Percentiles rank a stretch among this genome's conserved stretches.
These are phyloP conservation scores for Silene coronaria DNA, from an alignment of 179 eudicot genomes.

Conservation along the genomic window DNA sequence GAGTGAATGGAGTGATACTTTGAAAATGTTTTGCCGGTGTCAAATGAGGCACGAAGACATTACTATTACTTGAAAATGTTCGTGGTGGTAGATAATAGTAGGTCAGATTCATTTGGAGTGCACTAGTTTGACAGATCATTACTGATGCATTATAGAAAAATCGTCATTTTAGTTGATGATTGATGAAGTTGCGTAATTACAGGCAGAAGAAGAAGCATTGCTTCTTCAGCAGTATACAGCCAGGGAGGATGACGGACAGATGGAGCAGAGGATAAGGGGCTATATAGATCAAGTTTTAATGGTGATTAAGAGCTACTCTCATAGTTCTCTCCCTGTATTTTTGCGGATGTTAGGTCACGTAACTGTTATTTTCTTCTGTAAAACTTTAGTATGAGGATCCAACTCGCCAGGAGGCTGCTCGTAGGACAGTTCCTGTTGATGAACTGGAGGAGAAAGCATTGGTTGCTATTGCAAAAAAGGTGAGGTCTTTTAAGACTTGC, in stretches of 20 bases:
- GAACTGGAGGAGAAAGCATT: slow-evolving; percentile 86
- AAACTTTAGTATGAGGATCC: slow-evolving; percentile 73
- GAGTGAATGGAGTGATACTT: too few species aligned
- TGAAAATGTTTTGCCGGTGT: too few species aligned
- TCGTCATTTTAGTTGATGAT: background rate
- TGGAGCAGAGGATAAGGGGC: slow-evolving; percentile 56
- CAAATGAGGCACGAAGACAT: too few species aligned
- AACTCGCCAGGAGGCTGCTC: slow-evolving; percentile 67
- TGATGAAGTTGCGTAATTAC: slow-evolving; percentile 9
- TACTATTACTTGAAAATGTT: too few species aligned
- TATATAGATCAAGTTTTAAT: slow-evolving; percentile 63
- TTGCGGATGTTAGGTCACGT: background rate
- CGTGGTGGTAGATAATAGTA: background rate
- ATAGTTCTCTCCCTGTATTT: background rate
- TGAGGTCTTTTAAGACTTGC: slow-evolving; percentile 18
- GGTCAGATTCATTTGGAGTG: background rate
- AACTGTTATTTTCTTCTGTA: slow-evolving; percentile 14
- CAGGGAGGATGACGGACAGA: slow-evolving; percentile 37
- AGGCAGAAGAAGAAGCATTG: slow-evolving; percentile 94
- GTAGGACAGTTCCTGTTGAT: slow-evolving; percentile 67
- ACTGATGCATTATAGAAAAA: background rate
- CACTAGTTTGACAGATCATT: background rate
- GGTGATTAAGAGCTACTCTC: slow-evolving; percentile 36
- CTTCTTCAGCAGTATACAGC: slow-evolving; percentile 65
- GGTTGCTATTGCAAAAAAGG: slow-evolving; percentile 79